These are phyloP conservation scores for Prunus yedoensis DNA, from an alignment of 331 rosid genomes.

Conservation along the genomic window DNA sequence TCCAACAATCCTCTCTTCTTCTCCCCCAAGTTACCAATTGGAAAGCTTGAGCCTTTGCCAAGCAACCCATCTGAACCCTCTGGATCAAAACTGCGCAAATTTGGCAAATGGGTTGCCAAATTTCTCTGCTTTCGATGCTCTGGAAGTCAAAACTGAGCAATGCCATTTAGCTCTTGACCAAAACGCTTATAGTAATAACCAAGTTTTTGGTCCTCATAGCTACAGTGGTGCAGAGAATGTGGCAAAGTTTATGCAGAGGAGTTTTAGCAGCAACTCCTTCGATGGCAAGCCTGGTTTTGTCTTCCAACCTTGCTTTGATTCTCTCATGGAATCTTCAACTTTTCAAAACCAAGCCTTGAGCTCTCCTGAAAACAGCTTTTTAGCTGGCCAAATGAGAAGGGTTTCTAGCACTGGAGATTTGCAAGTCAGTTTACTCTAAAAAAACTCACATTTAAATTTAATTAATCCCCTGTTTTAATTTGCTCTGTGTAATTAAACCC, in stretches of 20 bases:
- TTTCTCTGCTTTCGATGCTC: slow-evolving; percentile 36
- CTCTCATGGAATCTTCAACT: slow-evolving; percentile 44
- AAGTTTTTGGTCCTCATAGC: slow-evolving; percentile 47
- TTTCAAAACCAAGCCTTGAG: slow-evolving; percentile 38
- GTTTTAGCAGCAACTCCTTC: slow-evolving; percentile 57
- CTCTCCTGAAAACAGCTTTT: slow-evolving; percentile 47
- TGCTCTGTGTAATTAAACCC: background rate
- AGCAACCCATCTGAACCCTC: slow-evolving; percentile 18
- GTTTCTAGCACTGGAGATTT: slow-evolving; percentile 79
- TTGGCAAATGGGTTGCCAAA: slow-evolving; percentile 32
- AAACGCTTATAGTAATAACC: slow-evolving; percentile 7
- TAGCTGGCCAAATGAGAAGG: slow-evolving; percentile 52
- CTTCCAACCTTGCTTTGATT: slow-evolving; percentile 39
- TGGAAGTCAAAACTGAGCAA: slow-evolving; percentile 63
- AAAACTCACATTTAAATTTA: background rate
- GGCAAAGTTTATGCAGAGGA: slow-evolving; percentile 64
- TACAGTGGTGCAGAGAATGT: slow-evolving; percentile 42
- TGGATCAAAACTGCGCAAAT: slow-evolving; percentile 4
- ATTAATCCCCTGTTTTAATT: background rate
- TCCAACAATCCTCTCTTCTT: slow-evolving; percentile 36
- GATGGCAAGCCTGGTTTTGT: slow-evolving; percentile 50
- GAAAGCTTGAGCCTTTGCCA: slow-evolving; percentile 42
- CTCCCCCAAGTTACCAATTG: slow-evolving; percentile 49
- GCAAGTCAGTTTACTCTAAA: slow-evolving; percentile 46
- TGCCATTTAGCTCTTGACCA: slow-evolving; percentile 14